A percentile compares a stretch with the other conserved stretches of the same genome.
Evolutionary conservation across 2,329 filamentous ascomycete genomes (phyloP).

Genomic region (Claviceps citrina): DNA sequence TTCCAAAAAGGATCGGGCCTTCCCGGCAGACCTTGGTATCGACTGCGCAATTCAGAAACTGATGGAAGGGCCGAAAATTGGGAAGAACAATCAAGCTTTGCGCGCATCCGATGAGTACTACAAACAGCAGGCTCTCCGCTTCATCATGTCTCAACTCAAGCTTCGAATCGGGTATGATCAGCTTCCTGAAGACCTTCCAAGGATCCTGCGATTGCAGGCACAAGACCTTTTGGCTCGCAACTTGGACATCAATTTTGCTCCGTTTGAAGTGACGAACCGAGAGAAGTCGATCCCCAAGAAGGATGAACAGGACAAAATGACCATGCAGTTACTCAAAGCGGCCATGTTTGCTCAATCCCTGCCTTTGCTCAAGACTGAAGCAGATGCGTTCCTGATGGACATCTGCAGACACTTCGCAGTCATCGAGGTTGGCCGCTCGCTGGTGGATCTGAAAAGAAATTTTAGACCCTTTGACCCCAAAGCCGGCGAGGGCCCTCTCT

Average conservation of each 20-base stretch:
- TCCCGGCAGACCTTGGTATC: conserved; percentile 73
- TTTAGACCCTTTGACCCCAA: conserved; percentile 69
- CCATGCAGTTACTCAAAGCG: conserved; percentile 81
- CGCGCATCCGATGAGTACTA: conserved; percentile 67
- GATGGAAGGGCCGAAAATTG: conserved; percentile 57
- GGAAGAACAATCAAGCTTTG: conserved; percentile 29
- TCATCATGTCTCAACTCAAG: conserved; percentile 81
- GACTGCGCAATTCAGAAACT: conserved; percentile 81
- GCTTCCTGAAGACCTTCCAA: conserved; percentile 76
- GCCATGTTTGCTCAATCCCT: conserved; percentile 74
- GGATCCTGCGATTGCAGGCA: conserved; percentile 72
- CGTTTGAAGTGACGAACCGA: conserved; percentile 61
- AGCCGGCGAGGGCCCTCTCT: conserved; percentile 73
- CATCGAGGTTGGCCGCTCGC: conserved; percentile 72
- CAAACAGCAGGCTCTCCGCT: conserved; percentile 80
- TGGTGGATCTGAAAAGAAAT: conserved; percentile 64
- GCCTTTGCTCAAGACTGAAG: conserved; percentile 62
- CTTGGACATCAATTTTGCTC: conserved; percentile 51
- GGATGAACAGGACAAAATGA: conserved; percentile 60
- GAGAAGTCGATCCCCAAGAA: conserved; percentile 79
- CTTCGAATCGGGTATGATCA: conserved; percentile 76
- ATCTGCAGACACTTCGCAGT: conserved; percentile 83
- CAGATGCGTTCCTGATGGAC: conserved; percentile 59
- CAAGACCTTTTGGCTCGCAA: conserved; percentile 68
- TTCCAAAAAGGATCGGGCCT: conserved; percentile 74